Conservation (phyloP, 108 stramenopile genomes). For the Mayamaea pseudoterrestris region DNA sequence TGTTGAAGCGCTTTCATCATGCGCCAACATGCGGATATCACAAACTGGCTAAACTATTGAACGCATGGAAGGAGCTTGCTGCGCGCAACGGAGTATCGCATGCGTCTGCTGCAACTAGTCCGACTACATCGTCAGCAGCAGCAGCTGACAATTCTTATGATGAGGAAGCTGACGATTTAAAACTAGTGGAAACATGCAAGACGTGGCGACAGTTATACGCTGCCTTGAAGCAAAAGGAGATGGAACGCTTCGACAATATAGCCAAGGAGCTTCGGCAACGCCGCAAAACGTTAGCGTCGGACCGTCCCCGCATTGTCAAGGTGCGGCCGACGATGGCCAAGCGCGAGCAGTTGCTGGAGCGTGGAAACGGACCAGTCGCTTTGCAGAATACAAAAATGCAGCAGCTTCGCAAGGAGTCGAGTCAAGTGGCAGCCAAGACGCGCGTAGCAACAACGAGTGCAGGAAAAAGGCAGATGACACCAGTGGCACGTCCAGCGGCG, state of each 20-base stretch:
- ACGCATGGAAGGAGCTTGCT: conserved; percentile 34
- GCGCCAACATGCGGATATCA: not conserved
- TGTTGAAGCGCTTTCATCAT: conserved; percentile 14
- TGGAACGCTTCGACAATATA: conserved; percentile 9
- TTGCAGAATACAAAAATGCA: conserved; percentile 18
- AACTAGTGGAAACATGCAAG: conserved; percentile 17
- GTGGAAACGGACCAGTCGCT: not conserved
- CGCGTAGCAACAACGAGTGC: too few relatives aligned
- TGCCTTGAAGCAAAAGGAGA: conserved; percentile 20
- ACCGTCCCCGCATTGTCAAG: conserved; percentile 49
- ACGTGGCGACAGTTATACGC: conserved; percentile 38
- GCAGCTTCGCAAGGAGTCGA: conserved; percentile 20
- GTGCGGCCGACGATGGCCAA: conserved; percentile 23
- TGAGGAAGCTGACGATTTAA: conserved; percentile 10
- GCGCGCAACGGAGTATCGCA: conserved; percentile 17
- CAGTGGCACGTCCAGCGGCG: too few relatives aligned
- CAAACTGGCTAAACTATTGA: conserved; percentile 1
- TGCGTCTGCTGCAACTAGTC: not conserved
- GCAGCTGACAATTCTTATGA: not conserved
- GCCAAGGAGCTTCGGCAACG: conserved; percentile 40
- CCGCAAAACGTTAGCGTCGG: conserved; percentile 21
- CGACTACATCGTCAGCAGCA: not conserved
- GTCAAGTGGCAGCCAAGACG: too few relatives aligned
- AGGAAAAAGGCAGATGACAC: too few relatives aligned
- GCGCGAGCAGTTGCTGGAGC: conserved; percentile 20